These are phyloP conservation scores for Pythium periplocum DNA, from an alignment of 352 stramenopile species.

Conservation along the genomic window DNA sequence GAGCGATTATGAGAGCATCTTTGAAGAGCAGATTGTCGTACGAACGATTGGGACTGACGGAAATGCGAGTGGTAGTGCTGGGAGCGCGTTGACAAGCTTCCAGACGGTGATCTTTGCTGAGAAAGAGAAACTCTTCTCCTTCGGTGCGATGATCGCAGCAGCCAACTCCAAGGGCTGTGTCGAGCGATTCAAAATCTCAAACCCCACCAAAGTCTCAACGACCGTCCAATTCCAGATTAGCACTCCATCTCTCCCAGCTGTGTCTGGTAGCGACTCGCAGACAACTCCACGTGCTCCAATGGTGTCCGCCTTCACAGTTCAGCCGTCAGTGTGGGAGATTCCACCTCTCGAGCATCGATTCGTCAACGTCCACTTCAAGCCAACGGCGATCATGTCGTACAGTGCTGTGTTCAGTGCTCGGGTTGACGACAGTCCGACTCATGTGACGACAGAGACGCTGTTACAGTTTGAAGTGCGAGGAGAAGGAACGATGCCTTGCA, in stretches of 20 bases:
- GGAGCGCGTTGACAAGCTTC: slow-evolving; percentile 19
- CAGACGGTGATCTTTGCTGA: slow-evolving; percentile 80
- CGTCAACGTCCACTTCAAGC: slow-evolving; percentile 92
- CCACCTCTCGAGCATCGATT: slow-evolving; percentile 92
- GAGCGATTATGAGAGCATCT: slow-evolving; percentile 88
- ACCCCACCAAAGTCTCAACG: slow-evolving; percentile 93
- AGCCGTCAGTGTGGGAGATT: slow-evolving; percentile 90
- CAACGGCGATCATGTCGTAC: slow-evolving; percentile 83
- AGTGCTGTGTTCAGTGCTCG: slow-evolving; percentile 70
- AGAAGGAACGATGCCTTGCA: slow-evolving; percentile 90
- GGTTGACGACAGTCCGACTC: slow-evolving; percentile 69
- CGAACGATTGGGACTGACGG: slow-evolving; percentile 50
- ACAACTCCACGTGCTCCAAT: neutral
- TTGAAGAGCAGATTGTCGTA: slow-evolving; percentile 94
- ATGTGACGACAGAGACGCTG: slow-evolving; percentile 27
- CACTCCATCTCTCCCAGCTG: neutral
- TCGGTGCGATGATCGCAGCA: slow-evolving; percentile 75
- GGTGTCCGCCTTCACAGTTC: slow-evolving; percentile 71
- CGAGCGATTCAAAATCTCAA: slow-evolving; percentile 94
- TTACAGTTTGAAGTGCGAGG: slow-evolving; percentile 89
- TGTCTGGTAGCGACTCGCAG: neutral
- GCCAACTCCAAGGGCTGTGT: slow-evolving; percentile 66
- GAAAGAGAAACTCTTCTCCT: slow-evolving; percentile 85
- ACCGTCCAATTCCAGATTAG: slow-evolving; percentile 81
- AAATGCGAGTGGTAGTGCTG: neutral